phyloP scores from a whole-genome alignment of 2,329 filamentous ascomycete species.

The Neonectria magnoliae region DNA sequence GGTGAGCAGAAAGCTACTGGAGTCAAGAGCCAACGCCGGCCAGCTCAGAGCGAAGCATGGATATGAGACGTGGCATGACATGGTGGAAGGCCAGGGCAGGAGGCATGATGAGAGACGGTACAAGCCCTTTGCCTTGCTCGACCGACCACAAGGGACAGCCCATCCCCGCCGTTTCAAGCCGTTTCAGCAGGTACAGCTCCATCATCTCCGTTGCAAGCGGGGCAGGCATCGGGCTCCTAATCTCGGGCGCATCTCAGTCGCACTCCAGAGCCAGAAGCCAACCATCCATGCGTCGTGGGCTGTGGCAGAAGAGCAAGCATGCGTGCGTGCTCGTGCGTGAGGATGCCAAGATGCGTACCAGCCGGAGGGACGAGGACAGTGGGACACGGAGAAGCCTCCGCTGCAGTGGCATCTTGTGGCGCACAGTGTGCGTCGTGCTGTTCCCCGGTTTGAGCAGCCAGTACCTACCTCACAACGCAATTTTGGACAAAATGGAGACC shows the following conservation, averaged over 20 bases:
- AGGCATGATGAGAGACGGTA: conserved; percentile 14
- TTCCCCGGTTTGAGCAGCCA: conserved; percentile 12
- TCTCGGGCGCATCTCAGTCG: conserved; percentile 12
- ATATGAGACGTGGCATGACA: neutral
- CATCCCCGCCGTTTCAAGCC: conserved; percentile 39
- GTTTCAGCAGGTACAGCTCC: conserved; percentile 36
- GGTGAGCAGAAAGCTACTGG: conserved; percentile 6
- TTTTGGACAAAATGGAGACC: neutral
- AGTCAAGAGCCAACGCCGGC: conserved; percentile 2
- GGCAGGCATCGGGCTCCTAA: conserved; percentile 36
- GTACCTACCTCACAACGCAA: conserved; percentile 4
- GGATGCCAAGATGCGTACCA: neutral
- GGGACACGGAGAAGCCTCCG: neutral
- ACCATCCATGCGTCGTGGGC: neutral
- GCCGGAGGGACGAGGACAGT: neutral
- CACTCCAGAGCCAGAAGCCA: neutral
- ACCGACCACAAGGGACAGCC: conserved; percentile 13
- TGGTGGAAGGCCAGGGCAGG: conserved; percentile 15
- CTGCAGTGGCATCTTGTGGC: neutral
- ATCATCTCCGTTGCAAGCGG: conserved; percentile 23
- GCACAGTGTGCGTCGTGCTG: conserved; percentile 14
- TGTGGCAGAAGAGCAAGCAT: neutral
- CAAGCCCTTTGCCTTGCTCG: conserved; percentile 10
- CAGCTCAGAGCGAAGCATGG: conserved; percentile 2
- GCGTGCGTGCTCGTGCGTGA: neutral